phyloP scores from a whole-genome alignment of 75 land plant species.

The Pinus albicaulis region DNA sequence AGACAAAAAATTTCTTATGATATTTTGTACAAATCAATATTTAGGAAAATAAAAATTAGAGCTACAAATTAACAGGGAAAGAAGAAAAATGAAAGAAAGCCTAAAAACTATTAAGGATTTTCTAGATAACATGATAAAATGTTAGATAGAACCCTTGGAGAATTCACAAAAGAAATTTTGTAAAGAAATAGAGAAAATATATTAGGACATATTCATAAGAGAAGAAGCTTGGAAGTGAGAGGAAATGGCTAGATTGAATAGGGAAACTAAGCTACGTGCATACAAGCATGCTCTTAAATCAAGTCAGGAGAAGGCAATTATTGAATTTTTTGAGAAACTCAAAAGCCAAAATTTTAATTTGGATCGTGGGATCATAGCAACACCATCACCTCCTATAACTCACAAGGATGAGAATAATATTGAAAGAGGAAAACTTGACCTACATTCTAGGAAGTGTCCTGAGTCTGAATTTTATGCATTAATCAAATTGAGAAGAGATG shows the following conservation, averaged over 20 bases:
- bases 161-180: constrained; percentile 18
- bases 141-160: constrained; percentile 22
- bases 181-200: constrained; percentile 17
- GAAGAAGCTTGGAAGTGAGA: constrained; percentile 29
- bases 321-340: constrained; percentile 19
- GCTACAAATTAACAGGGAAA: no score
- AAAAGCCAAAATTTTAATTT: constrained; percentile 17
- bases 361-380: neutral
- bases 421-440: constrained; percentile 14
- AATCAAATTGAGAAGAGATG: constrained; percentile 45
- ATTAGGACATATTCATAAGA: constrained; percentile 16
- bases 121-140: constrained; percentile 16
- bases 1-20: no score
- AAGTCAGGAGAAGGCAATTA: constrained; percentile 19
- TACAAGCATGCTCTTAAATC: constrained; percentile 25
- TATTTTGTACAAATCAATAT: no score
- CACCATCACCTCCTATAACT: neutral
- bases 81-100: constrained; percentile 17
- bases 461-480: constrained; percentile 61
- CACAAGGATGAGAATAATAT: neutral
- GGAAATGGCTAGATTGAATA: constrained; percentile 20
- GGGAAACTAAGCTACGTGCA: constrained; percentile 22
- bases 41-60: no score
- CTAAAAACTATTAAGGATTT: neutral
- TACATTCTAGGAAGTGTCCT: constrained; percentile 53